Evolutionary conservation across 257 asterid genomes (phyloP).

Genomic region (Striga asiatica): DNA sequence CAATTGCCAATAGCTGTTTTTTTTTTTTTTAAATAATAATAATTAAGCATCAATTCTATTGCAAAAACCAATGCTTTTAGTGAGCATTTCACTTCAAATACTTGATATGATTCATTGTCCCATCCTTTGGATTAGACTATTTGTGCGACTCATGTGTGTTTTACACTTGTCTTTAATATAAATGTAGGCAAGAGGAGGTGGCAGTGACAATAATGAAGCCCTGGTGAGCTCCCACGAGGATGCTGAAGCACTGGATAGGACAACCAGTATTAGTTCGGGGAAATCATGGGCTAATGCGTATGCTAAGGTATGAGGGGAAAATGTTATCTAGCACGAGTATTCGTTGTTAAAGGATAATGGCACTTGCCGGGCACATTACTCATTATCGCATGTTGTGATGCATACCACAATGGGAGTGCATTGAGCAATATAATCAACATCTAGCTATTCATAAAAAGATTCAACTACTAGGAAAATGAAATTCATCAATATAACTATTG

Average conservation of each 20-base stretch:
- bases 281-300: constrained; percentile 46
- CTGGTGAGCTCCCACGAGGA: constrained; percentile 33
- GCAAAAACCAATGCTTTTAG: background rate
- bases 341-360: background rate
- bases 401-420: background rate
- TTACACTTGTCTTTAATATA: constrained; percentile 13
- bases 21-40: no score
- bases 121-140: constrained; percentile 3
- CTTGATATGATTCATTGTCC: background rate
- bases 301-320: constrained; percentile 30
- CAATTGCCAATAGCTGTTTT: background rate
- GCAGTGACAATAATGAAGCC: constrained; percentile 27
- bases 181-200: constrained; percentile 46
- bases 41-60: background rate
- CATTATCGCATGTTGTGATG: background rate
- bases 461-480: background rate
- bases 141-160: background rate
- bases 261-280: constrained; percentile 41
- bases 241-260: constrained; percentile 43
- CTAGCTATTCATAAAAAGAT: background rate
- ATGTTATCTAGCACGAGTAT: background rate
- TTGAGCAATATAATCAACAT: background rate
- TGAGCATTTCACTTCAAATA: background rate
- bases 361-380: background rate
- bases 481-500: background rate